Conservation (phyloP, 2,329 filamentous ascomycete genomes). For the Aureobasidium namibiae region DNA sequence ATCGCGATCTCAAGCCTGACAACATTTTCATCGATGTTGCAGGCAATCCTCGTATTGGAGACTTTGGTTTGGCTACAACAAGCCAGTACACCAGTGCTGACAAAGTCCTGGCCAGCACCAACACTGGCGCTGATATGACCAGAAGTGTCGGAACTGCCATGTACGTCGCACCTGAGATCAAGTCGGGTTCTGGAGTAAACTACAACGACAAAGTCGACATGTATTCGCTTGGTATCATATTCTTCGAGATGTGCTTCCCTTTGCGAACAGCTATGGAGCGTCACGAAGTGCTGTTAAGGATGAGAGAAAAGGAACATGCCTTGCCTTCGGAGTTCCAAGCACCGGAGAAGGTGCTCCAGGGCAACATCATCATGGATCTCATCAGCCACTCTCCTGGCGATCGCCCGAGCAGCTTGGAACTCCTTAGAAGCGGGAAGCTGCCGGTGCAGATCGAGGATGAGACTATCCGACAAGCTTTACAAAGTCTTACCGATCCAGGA, state of each 20-base stretch:
- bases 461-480: slow-evolving; percentile 73
- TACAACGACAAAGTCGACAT: slow-evolving; percentile 97
- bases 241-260: slow-evolving; percentile 88
- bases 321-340: slow-evolving; percentile 67
- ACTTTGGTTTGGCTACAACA: slow-evolving; percentile 90
- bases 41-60: slow-evolving; percentile 89
- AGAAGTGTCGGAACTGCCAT: slow-evolving; percentile 67
- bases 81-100: slow-evolving; percentile 62
- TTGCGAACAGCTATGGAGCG: slow-evolving; percentile 57
- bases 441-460: slow-evolving; percentile 91
- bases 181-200: slow-evolving; percentile 57
- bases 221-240: slow-evolving; percentile 95
- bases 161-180: slow-evolving; percentile 88
- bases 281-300: slow-evolving; percentile 55
- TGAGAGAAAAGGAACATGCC: slow-evolving; percentile 58
- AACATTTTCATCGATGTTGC: slow-evolving; percentile 93
- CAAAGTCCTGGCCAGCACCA: slow-evolving; percentile 33
- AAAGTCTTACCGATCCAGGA: slow-evolving; percentile 69
- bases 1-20: slow-evolving; percentile 92
- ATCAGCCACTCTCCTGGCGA: slow-evolving; percentile 75
- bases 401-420: slow-evolving; percentile 71
- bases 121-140: slow-evolving; percentile 54
- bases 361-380: slow-evolving; percentile 69
- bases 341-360: slow-evolving; percentile 60
- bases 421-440: slow-evolving; percentile 77